Percentiles rank a stretch among this genome's conserved stretches.
Evolutionary conservation across 768 basidiomycete species (phyloP).

Genomic region (Crepidotus variabilis): DNA sequence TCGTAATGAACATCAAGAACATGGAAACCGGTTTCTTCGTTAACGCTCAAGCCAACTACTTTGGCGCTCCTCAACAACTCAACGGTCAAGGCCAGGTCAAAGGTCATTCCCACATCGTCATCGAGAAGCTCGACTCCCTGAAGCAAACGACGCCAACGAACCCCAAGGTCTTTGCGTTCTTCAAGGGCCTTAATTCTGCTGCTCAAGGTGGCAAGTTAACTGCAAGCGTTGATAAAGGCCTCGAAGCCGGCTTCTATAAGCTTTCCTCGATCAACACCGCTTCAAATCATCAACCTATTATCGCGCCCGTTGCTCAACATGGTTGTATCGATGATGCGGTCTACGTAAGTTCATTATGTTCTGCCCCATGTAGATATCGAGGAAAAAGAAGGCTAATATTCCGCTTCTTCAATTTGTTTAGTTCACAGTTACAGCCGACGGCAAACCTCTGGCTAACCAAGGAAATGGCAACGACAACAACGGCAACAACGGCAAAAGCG

Average conservation of each 20-base stretch:
- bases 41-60: slow-evolving; percentile 50
- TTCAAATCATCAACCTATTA: slow-evolving; percentile 55
- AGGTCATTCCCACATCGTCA: slow-evolving; percentile 57
- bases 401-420: slow-evolving; percentile 18
- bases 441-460: slow-evolving; percentile 7
- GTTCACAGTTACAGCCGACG: slow-evolving; percentile 22
- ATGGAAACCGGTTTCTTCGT: slow-evolving; percentile 54
- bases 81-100: slow-evolving; percentile 47
- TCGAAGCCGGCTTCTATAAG: slow-evolving; percentile 57
- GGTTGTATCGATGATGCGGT: slow-evolving; percentile 56
- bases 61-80: slow-evolving; percentile 53
- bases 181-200: slow-evolving; percentile 47
- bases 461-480: neutral
- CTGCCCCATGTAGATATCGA: neutral
- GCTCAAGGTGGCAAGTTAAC: slow-evolving; percentile 46
- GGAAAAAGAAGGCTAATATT: slow-evolving; percentile 1
- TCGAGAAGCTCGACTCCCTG: slow-evolving; percentile 43
- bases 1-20: slow-evolving; percentile 43
- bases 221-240: slow-evolving; percentile 48
- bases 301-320: slow-evolving; percentile 59
- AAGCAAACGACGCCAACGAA: slow-evolving; percentile 42
- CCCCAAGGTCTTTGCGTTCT: slow-evolving; percentile 53
- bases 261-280: slow-evolving; percentile 54
- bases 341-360: slow-evolving; percentile 40
- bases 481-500: neutral